Evolutionary conservation across 306 rosid species (phyloP).

Genomic region (Acacia crassicarpa): DNA sequence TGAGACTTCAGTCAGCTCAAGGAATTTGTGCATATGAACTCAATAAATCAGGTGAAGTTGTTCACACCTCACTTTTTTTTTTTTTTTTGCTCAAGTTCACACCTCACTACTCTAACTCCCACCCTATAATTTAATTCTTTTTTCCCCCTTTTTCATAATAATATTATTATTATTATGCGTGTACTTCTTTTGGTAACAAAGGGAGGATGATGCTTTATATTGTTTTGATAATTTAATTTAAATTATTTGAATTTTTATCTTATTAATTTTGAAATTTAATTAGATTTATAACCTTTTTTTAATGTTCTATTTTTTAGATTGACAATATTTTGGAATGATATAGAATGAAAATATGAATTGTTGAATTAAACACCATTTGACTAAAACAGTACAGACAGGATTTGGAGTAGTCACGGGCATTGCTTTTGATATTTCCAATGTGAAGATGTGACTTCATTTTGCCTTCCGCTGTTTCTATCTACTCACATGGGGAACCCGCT

Average conservation of each 20-base stretch:
- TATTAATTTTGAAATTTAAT: background rate
- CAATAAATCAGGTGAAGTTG: background rate
- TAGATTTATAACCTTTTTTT: background rate
- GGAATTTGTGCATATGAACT: background rate
- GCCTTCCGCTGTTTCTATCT: background rate
- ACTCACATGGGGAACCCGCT: background rate
- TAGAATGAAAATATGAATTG: background rate
- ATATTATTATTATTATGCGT: background rate
- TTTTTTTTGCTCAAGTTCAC: too few species aligned
- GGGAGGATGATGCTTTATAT: background rate
- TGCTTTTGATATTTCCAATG: background rate
- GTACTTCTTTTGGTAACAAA: background rate
- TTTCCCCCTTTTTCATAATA: background rate
- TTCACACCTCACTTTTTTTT: background rate
- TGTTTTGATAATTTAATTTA: background rate
- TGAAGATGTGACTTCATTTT: background rate
- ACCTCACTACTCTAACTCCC: background rate
- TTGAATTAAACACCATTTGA: background rate
- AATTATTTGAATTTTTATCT: background rate
- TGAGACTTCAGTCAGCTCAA: background rate
- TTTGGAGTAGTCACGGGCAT: background rate
- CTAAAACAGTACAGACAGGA: background rate
- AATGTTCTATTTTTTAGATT: background rate
- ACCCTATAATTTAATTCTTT: background rate
- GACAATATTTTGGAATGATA: background rate